phyloP scores from a whole-genome alignment of 1,139 yeast genomes.

The Zygosaccharomyces pseudobailii region DNA sequence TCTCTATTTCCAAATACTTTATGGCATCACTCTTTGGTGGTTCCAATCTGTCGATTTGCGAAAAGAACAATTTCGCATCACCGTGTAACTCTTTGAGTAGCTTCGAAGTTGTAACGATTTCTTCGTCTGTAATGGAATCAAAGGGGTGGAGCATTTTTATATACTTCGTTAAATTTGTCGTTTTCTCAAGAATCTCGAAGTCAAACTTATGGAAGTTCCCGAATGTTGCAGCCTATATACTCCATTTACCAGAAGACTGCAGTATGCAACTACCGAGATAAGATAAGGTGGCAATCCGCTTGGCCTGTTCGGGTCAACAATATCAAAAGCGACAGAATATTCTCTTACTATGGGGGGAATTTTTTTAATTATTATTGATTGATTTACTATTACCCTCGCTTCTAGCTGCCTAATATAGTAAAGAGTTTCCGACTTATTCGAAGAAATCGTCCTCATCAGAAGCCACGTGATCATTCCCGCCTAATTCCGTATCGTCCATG shows the following conservation, averaged over 20 bases:
- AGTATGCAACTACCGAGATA: not conserved
- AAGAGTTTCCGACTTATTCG: conserved; percentile 25
- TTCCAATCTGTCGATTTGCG: conserved; percentile 67
- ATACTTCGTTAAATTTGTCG: not conserved
- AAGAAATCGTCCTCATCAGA: conserved; percentile 41
- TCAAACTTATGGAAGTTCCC: not conserved
- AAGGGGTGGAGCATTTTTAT: conserved; percentile 37
- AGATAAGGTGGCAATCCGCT: not conserved
- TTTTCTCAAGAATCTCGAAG: not conserved
- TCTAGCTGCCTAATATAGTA: conserved; percentile 1
- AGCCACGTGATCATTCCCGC: conserved; percentile 24
- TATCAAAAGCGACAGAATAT: not conserved
- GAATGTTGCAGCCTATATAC: not conserved
- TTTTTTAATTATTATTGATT: not conserved
- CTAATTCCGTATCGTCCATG: not conserved
- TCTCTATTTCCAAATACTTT: conserved; percentile 66
- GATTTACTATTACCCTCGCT: conserved; percentile 1
- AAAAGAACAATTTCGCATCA: conserved; percentile 52
- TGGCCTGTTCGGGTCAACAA: not conserved
- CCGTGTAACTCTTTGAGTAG: conserved; percentile 53
- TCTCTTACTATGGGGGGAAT: not conserved
- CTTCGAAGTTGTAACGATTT: conserved; percentile 59
- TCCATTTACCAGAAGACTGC: not conserved
- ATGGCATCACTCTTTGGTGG: conserved; percentile 79
- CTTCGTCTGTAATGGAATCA: conserved; percentile 63